These are phyloP conservation scores for Mortierella sp. DNA, from an alignment of 371 early-diverging fungal genomes.

Conservation along the genomic window DNA sequence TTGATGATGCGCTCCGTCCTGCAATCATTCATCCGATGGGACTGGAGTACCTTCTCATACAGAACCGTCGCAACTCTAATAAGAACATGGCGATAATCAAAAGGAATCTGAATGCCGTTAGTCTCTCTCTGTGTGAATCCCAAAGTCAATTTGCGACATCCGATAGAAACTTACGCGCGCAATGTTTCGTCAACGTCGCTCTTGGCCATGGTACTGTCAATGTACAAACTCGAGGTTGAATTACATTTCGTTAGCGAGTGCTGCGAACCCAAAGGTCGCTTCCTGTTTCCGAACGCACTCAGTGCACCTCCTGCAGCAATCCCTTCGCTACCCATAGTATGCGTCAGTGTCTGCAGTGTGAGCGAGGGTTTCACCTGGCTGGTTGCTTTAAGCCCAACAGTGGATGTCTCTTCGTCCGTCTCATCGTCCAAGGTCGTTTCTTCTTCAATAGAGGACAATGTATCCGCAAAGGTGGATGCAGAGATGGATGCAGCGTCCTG, in stretches of 20 bases:
- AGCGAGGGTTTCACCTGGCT: conserved; percentile 9
- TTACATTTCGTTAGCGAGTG: conserved; percentile 48
- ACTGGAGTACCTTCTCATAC: conserved; percentile 40
- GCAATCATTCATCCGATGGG: conserved; percentile 36
- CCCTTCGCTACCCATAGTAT: conserved; percentile 15
- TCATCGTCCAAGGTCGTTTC: too few relatives aligned
- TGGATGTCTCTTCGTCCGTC: neutral
- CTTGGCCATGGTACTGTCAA: conserved; percentile 52
- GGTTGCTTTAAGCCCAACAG: neutral
- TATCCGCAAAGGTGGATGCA: conserved; percentile 1
- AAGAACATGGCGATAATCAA: neutral
- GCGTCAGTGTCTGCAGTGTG: conserved; percentile 26
- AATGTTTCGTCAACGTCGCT: conserved; percentile 51
- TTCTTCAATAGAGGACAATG: neutral
- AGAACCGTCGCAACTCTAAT: conserved; percentile 39
- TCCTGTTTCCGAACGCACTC: conserved; percentile 24
- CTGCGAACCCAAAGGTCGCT: conserved; percentile 18
- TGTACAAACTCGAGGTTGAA: conserved; percentile 49
- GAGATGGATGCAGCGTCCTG: conserved; percentile 1
- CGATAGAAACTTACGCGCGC: conserved; percentile 30
- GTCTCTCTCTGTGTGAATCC: too few relatives aligned
- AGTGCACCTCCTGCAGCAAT: conserved; percentile 34
- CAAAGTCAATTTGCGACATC: neutral
- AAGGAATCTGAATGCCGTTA: conserved; percentile 3
- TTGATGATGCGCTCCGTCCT: conserved; percentile 44